Evolutionary conservation across 2,329 filamentous ascomycete genomes (phyloP), one percentile per base, ranked within the genome.

Genomic region (Nemania sp.): DNA sequence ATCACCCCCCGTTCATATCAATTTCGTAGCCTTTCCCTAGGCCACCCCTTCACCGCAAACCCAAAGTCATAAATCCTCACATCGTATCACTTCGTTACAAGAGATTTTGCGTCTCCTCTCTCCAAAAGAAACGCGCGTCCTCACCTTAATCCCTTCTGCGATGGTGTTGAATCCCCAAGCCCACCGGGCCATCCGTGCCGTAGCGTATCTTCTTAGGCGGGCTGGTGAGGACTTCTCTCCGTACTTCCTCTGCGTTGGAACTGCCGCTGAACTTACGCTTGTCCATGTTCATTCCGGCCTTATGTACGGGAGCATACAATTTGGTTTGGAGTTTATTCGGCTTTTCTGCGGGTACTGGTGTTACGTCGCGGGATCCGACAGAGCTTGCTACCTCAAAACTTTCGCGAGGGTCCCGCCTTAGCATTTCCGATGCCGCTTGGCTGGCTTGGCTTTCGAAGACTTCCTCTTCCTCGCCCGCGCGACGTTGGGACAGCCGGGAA

Each of bases 371-470:
- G 15, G 82, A 83, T 6, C 77, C 81, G 1, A 77, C 78, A 1
- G 84, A 82, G 67, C 79, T 80, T 0, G 81, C 82, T 2, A 85
- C 80, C 49, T 87, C 86, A 26, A 87, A 86, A 69, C 84, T 86
- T 75, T 85, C 82, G 10, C 84, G 81, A 1, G 85, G 80, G 58
- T 88, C 84, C 43, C 88, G 85, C 18, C 91, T 90, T 70, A 93
- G 85, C 89, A 95, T 89, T 72, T 89, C 90, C 1, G 90, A 90
- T 1, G 93, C 93, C 52, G 89, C 89, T 70, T 92, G 91, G 74
- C 91, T 94, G 8, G 93, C 93, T 75, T 93, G 92, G 65, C 91
- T 93, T 74, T 91, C 91, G 38, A 85, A 87, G 0, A 94, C 80
- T 51, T 91, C 89, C 70, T 92, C 87, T 47, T 92, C 84, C 15